Base-by-base conservation (phyloP, 164 flowering plant genomes). In the Buxus sempervirens region DNA sequence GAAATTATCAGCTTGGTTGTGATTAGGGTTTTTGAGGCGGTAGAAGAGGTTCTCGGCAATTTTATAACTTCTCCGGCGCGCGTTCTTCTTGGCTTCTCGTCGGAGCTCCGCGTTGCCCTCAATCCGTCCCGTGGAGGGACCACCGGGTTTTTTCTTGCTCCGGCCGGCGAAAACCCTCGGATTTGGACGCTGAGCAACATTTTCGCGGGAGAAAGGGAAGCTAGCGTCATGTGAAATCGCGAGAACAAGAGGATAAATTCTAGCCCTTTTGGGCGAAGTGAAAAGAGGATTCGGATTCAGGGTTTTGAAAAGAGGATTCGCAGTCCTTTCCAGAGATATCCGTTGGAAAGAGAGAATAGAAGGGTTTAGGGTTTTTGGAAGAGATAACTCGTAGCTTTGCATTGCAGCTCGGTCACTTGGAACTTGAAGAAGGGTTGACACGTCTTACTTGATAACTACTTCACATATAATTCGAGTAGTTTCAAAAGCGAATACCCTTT, bases 11-110 rank as follows among this genome's bases (percentile, higher is more conserved):
- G 98, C 83, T 53, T 90, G 78, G 68, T 76, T 84, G 19, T 69
- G 73, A 65, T 81, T 76, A n/a, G 96, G 88, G 74, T 89, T 95
- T 55, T 91, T 91, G 23, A 86, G 84, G 49, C 97, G 77, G 83
- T 85, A 90, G 71, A 87, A 94, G 28, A 86, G 73, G 62, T 84
- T 88, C 59, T 95, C 97, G 0, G 90, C 91, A 1, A 81, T 68
- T 63, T 84, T 80, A 68, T 80, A 72, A 72, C 81, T 81, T 64
- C 68, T 83, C 49, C 78, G 70, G 4, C 86, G 81, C 19, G 91
- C 88, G 9, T 82, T 83, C 26, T 76, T 80, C 82, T 83, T 88
- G 1, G 84, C 85, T 70, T 81, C 77, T 15, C 88, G 85, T 2
- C 92, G 84, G 60, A 89, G 21, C 26, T 86, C 89, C 0, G 88